Conservation (phyloP, 2,329 filamentous ascomycete genomes). For the Penicillium oxalicum region DNA sequence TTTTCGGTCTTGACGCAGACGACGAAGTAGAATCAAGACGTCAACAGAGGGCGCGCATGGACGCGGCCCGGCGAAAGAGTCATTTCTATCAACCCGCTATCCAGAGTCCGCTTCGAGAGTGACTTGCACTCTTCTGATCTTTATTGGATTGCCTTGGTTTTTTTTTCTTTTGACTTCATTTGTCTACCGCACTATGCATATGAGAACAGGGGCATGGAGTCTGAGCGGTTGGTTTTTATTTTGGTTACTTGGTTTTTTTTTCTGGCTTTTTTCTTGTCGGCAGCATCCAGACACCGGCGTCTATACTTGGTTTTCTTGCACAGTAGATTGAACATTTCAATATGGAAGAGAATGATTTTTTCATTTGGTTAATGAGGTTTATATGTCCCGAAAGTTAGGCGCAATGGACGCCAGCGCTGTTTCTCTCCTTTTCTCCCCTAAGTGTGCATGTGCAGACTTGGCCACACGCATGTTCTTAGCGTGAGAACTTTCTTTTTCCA, state of each 20-base stretch:
- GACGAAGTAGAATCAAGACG: slow-evolving; percentile 30
- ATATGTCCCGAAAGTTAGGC: background rate
- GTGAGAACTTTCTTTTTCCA: background rate
- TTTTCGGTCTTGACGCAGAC: slow-evolving; percentile 11
- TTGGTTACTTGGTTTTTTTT: background rate
- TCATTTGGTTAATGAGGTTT: too few relatives aligned
- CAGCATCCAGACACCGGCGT: too few relatives aligned
- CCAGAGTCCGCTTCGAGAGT: slow-evolving; percentile 61
- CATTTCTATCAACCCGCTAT: slow-evolving; percentile 71
- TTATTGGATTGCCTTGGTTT: slow-evolving; percentile 2
- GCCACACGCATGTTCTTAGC: background rate
- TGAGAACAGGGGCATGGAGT: too few relatives aligned
- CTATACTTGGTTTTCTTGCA: too few relatives aligned
- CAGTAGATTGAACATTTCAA: too few relatives aligned
- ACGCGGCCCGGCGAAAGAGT: slow-evolving; percentile 70
- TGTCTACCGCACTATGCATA: too few relatives aligned
- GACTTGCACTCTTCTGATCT: slow-evolving; percentile 7
- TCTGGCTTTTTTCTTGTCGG: background rate
- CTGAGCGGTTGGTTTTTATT: background rate
- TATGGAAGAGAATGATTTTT: too few relatives aligned
- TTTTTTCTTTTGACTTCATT: background rate
- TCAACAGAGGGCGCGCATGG: slow-evolving; percentile 55
- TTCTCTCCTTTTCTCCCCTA: too few relatives aligned
- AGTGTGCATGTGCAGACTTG: too few relatives aligned
- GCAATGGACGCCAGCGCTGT: background rate